Evolutionary conservation across 441 rosid species (phyloP), one percentile per base, ranked within the genome.

Genomic region (Dalechampia spathulata): DNA sequence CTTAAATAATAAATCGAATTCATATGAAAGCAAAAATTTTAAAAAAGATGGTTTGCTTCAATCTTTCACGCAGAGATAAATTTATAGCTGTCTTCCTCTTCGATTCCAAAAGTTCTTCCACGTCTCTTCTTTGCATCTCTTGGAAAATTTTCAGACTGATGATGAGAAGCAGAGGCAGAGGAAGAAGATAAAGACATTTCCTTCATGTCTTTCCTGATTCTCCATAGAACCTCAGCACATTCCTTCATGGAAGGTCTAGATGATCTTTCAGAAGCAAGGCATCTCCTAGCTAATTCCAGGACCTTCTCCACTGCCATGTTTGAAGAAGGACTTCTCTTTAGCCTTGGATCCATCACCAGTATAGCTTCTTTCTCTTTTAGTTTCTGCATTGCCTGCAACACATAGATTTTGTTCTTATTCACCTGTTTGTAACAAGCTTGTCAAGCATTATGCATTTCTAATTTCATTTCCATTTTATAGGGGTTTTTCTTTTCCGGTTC

Each of bases 201-300:
- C 61, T 72, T 76, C 36, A 72, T 66, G 21, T 77, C 80, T 71
- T 71, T 87, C 37, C 98, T 72, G 21, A 80, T 74, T 44, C 54
- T 75, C 98, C 98, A 92, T 25, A 92, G 66, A 19, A 70, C 75
- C 63, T 92, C 95, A 0, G 61, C 93, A 45, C 93, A 81, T 34
- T 36, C 72, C 70, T 80, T 83, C 96, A 92, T 92, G 63, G 78
- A 49, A 2, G 98, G 98, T 28, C 98, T 80, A 27, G 83, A 65
- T 39, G 63, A 75, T 76, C 78, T 83, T 3, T 69, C 30, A 9
- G 77, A 59, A 30, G 77, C 72, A 10, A 88, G 65, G 75, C 98
- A 92, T 44, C 65, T 67, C 1, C 55, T 71, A 7, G 96, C 98
- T 61, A 92, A 81, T 70, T 52, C 71, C 52, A 88, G 80, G 27